A percentile compares a stretch with the other conserved stretches of the same genome.
These are phyloP conservation scores for Russula sp. DNA, from an alignment of 768 basidiomycete genomes.

Conservation along the genomic window DNA sequence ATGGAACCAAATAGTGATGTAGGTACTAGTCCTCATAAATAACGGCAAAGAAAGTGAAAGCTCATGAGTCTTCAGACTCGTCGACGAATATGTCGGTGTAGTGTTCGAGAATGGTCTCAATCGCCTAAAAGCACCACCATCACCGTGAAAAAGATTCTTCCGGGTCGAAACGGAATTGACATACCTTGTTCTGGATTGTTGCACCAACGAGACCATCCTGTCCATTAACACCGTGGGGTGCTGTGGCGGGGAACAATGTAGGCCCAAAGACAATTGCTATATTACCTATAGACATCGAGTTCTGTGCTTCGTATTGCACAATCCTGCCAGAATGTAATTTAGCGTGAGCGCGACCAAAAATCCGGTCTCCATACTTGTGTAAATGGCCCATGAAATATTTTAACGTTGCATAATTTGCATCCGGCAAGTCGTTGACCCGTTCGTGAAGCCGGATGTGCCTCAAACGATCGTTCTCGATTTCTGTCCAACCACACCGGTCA, in stretches of 20 bases:
- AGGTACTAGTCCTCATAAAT: conserved; percentile 19
- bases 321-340: conserved; percentile 43
- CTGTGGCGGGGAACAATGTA: conserved; percentile 77
- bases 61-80: conserved; percentile 46
- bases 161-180: neutral
- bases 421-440: conserved; percentile 94
- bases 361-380: conserved; percentile 52
- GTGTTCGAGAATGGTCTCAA: conserved; percentile 92
- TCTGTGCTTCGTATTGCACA: conserved; percentile 62
- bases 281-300: conserved; percentile 91
- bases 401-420: conserved; percentile 96
- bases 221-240: conserved; percentile 35
- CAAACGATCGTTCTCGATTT: conserved; percentile 89
- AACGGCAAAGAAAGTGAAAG: conserved; percentile 22
- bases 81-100: conserved; percentile 97
- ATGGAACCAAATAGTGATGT: conserved; percentile 19
- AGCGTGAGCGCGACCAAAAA: neutral
- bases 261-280: conserved; percentile 96
- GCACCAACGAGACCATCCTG: conserved; percentile 57
- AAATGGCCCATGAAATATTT: conserved; percentile 95
- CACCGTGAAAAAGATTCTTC: neutral
- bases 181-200: conserved; percentile 63
- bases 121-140: conserved; percentile 46
- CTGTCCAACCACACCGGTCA: conserved; percentile 31
- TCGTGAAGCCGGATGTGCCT: conserved; percentile 96